These are phyloP conservation scores for Chamaenerion angustifolium DNA, from an alignment of 345 rosid species.

Conservation along the genomic window DNA sequence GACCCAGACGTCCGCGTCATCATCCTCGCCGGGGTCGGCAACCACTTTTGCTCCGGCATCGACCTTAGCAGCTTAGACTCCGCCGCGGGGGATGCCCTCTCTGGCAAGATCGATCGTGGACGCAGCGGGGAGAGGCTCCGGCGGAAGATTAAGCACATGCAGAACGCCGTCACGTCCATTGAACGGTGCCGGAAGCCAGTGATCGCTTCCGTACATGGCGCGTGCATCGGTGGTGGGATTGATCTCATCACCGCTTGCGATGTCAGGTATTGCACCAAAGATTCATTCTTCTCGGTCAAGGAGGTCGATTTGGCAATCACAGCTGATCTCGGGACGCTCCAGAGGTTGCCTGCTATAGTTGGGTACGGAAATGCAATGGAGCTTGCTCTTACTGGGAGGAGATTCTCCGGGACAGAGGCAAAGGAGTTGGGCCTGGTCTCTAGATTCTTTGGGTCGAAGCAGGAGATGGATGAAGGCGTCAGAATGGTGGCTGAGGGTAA, in stretches of 20 bases:
- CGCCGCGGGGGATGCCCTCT: constrained; percentile 2
- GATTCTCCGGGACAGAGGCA: constrained; percentile 53
- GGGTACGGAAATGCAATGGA: constrained; percentile 65
- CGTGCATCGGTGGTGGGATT: constrained; percentile 64
- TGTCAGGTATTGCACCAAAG: constrained; percentile 47
- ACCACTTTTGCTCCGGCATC: constrained; percentile 74
- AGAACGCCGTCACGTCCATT: constrained; percentile 58
- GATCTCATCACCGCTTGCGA: constrained; percentile 73
- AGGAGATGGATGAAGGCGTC: constrained; percentile 41
- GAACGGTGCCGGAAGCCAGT: constrained; percentile 79
- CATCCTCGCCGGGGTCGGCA: constrained; percentile 53
- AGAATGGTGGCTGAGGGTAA: constrained; percentile 47
- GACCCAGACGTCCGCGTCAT: constrained; percentile 39
- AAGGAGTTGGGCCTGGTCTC: constrained; percentile 66
- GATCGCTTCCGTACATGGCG: constrained; percentile 58
- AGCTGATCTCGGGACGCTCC: constrained; percentile 82
- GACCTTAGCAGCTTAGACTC: constrained; percentile 34
- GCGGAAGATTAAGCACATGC: constrained; percentile 43
- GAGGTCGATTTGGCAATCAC: constrained; percentile 73
- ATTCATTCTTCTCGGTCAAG: constrained; percentile 57
- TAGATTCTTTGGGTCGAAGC: constrained; percentile 43
- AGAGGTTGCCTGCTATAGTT: constrained; percentile 62
- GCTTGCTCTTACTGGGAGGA: constrained; percentile 54
- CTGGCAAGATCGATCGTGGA: constrained; percentile 27
- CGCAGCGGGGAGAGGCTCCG: constrained; percentile 40